Percentiles rank a stretch among this genome's conserved stretches.
phyloP scores from a whole-genome alignment of 495 filamentous ascomycete genomes.

The Penicillium nucicola region DNA sequence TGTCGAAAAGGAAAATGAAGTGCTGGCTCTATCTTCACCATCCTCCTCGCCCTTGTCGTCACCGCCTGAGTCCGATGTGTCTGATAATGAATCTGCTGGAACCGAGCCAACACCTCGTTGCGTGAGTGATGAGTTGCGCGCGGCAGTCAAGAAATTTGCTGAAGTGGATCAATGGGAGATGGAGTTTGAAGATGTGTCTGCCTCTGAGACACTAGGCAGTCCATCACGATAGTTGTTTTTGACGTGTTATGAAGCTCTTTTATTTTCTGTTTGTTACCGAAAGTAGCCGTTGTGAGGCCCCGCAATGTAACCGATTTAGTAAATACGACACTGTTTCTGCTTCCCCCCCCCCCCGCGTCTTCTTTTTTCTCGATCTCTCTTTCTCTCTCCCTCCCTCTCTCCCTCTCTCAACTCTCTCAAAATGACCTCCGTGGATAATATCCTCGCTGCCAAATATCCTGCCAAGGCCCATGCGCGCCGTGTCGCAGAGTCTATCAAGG shows the following conservation, averaged over 20 bases:
- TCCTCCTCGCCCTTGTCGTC: constrained; percentile 42
- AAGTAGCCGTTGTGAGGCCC: constrained; percentile 12
- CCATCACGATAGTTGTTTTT: constrained; percentile 6
- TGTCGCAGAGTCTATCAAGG: constrained; percentile 70
- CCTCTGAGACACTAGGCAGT: constrained; percentile 21
- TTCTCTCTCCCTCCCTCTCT: too few species aligned
- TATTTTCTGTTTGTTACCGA: not conserved
- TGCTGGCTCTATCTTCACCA: constrained; percentile 24
- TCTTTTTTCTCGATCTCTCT: not conserved
- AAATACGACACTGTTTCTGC: not conserved
- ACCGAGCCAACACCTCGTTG: constrained; percentile 12
- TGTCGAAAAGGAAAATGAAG: constrained; percentile 19
- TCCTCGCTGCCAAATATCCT: constrained; percentile 80
- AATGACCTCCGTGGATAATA: constrained; percentile 39
- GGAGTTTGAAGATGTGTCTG: constrained; percentile 64
- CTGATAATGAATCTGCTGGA: constrained; percentile 22
- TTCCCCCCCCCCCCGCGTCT: constrained; percentile 3
- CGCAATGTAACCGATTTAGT: constrained; percentile 10
- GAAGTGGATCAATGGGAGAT: constrained; percentile 70
- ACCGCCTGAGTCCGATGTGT: constrained; percentile 31
- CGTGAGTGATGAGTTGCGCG: constrained; percentile 37
- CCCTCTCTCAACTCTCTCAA: not conserved
- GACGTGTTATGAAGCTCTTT: constrained; percentile 7
- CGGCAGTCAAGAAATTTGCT: constrained; percentile 54
- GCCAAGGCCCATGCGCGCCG: constrained; percentile 83